Base-by-base conservation (phyloP, 2,329 filamentous ascomycete genomes). In the Emergomyces orientalis region DNA sequence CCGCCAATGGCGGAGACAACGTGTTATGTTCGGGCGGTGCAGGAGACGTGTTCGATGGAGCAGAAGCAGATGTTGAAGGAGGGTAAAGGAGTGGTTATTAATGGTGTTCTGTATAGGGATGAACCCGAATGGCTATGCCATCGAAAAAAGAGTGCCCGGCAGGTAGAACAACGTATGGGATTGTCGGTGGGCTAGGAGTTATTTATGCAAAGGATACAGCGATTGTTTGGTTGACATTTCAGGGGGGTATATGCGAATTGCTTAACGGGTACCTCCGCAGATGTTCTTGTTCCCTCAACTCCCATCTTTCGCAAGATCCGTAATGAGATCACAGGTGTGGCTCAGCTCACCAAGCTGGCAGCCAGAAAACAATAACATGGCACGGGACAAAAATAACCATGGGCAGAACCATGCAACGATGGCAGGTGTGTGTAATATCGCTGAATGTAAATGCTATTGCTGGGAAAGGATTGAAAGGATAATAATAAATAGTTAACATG, bases 21-120 rank as follows among this genome's bases (percentile, higher is more conserved):
- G 4, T 91, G 87, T 73, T 90, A 82, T 74, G 69, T 89, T 9
- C 80, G 86, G 27, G 75, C 74, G 55, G 76, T 83, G 47, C 69
- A 70, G 13, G 70, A 71, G 1, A 84, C 83, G 0, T 89, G 87
- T 70, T 78, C 77, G 0, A 69, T 77, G 6, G 79, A 83, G 1
- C 77, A 84, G 68, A 75, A 77, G 3, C 69, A 78, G 32, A 79
- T 77, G 64, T 78, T 86, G 56, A 68, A 75, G 8, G 73, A 74
- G 1, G 78, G 80, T 3, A 69, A 82, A 39, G 87, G 86, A 0
- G 76, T 81, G 2, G 79, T 87, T 52, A 80, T 85, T 67, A 85
- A 86, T 65, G 86, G 85, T 8, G 77, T 88, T 25, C 77, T 84
- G 68, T 81, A 81, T 65, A 73, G 75, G 61, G 70, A 76, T 22